These are phyloP conservation scores for Suillus subalutaceus DNA, from an alignment of 768 basidiomycete genomes.

Conservation along the genomic window DNA sequence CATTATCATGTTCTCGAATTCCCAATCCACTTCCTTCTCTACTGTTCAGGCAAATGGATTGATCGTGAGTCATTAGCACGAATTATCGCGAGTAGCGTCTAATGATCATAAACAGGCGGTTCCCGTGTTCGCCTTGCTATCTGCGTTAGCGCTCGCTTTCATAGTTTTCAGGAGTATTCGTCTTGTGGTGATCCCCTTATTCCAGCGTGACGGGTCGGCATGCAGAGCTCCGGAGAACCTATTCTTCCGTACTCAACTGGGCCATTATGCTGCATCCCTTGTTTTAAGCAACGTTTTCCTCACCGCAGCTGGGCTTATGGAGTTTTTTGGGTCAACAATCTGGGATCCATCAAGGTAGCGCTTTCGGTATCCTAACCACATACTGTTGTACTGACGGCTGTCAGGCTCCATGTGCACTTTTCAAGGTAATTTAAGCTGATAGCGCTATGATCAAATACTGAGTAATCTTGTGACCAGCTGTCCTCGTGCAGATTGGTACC, in stretches of 20 bases:
- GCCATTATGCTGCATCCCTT: conserved; percentile 67
- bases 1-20: conserved; percentile 12
- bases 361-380: neutral
- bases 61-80: conserved; percentile 22
- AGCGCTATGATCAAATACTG: conserved; percentile 4
- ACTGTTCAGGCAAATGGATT: conserved; percentile 17
- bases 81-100: neutral
- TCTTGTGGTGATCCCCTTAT: conserved; percentile 42
- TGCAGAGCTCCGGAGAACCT: conserved; percentile 46
- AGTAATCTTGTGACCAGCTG: conserved; percentile 38
- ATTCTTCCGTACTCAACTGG: conserved; percentile 75
- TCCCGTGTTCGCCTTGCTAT: conserved; percentile 55
- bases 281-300: conserved; percentile 60
- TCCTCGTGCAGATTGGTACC: conserved; percentile 63
- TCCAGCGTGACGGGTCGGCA: conserved; percentile 31
- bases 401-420: conserved; percentile 52
- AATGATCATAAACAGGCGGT: conserved; percentile 37
- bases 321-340: conserved; percentile 50
- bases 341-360: conserved; percentile 52
- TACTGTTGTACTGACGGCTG: neutral
- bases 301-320: conserved; percentile 55
- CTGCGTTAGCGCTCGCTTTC: conserved; percentile 53
- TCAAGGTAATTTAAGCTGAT: conserved; percentile 52
- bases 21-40: conserved; percentile 16
- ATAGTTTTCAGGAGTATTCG: conserved; percentile 52